These are phyloP conservation scores for Aspergillus homomorphus DNA, from an alignment of 495 filamentous ascomycete species.

Conservation along the genomic window DNA sequence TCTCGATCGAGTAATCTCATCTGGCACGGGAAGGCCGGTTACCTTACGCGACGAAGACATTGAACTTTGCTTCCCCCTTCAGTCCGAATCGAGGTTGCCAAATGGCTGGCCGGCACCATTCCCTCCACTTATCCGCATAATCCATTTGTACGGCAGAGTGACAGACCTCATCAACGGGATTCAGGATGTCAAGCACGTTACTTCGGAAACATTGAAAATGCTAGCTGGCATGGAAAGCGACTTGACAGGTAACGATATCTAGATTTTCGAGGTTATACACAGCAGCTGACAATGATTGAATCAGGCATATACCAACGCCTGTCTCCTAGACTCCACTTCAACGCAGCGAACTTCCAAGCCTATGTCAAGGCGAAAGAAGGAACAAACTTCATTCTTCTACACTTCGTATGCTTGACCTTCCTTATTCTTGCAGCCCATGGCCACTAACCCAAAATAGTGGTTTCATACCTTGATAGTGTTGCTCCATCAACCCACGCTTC, in stretches of 20 bases:
- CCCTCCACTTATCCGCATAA: slow-evolving; percentile 73
- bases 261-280: neutral
- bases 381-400: slow-evolving; percentile 80
- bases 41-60: slow-evolving; percentile 79
- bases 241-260: slow-evolving; percentile 49
- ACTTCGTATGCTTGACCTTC: slow-evolving; percentile 49
- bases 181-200: slow-evolving; percentile 69
- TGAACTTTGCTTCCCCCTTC: slow-evolving; percentile 69
- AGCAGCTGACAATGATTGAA: neutral
- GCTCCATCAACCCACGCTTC: slow-evolving; percentile 74
- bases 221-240: slow-evolving; percentile 73
- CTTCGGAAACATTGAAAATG: slow-evolving; percentile 63
- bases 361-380: slow-evolving; percentile 75
- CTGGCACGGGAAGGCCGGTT: slow-evolving; percentile 75
- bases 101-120: slow-evolving; percentile 73
- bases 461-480: slow-evolving; percentile 84
- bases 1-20: slow-evolving; percentile 79
- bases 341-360: slow-evolving; percentile 70
- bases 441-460: slow-evolving; percentile 46
- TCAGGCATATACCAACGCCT: slow-evolving; percentile 69
- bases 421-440: neutral
- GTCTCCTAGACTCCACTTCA: slow-evolving; percentile 70
- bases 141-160: slow-evolving; percentile 77
- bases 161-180: slow-evolving; percentile 84
- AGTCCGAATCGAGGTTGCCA: slow-evolving; percentile 52